Evolutionary conservation across 164 flowering plant genomes (phyloP), one percentile per base, ranked within the genome.

Genomic region (Aristolochia fimbriata): DNA sequence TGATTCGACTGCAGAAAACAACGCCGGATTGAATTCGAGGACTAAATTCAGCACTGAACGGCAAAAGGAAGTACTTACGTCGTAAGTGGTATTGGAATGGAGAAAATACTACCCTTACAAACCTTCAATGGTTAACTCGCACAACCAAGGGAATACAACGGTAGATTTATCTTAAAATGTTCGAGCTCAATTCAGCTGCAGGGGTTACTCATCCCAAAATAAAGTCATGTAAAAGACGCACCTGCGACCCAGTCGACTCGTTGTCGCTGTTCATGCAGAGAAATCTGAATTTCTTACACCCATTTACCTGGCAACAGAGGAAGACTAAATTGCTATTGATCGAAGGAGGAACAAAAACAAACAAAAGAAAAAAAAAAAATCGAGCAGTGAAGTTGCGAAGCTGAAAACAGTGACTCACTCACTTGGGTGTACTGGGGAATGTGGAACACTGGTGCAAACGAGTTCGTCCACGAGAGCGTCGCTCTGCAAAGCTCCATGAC

Each of bases 401-500:
- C 16, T 41, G 16, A 20, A 43, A 4, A 75, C 15, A 48, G 8
- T 3, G 43, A 37, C 43, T 10, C 30, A 31, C 68, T 68, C 12
- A 68, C 69, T 10, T 60, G 23, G 5, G 25, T 16, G 21, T 68
- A 45, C 20, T 55, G 68, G 54, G 62, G 73, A 45, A 61, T 45
- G 64, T 61, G 80, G 68, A 81, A 67, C 52, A 81, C 63, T 9
- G 85, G 73, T 15, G 79, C 61, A 17, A 62, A 20, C 55, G 81
- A 74, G 59, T 67, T 71, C 7, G 74, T 47, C 88, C 88, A 82
- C 19, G 84, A 55, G 53, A 79, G 70, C 5, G 82, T 71, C 37
- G 73, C 71, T 59, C 71, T 54, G 63, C 72, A 68, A 24, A 74
- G 68, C 69, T 79, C 80, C 87, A 80, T 80, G 47, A 47, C 16